Evolutionary conservation across 2,329 filamentous ascomycete genomes (phyloP).

Genomic region (Talaromyces sp.): DNA sequence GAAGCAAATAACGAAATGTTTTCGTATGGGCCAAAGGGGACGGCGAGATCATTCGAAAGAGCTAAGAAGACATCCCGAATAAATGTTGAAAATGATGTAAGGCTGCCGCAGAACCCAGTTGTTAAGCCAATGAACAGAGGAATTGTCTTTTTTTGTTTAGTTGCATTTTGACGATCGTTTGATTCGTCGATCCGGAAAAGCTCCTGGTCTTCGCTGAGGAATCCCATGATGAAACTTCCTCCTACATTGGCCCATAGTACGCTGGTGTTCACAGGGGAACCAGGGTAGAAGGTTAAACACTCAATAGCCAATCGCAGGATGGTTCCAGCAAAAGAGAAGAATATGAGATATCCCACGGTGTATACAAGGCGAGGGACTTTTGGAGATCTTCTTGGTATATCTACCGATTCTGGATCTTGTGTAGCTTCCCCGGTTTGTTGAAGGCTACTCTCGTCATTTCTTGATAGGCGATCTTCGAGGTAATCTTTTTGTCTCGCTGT

Average conservation of each 20-base stretch:
- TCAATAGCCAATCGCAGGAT: constrained; percentile 70
- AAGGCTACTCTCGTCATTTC: not conserved
- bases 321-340: constrained; percentile 81
- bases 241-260: constrained; percentile 83
- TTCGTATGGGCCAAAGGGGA: constrained; percentile 47
- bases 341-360: constrained; percentile 73
- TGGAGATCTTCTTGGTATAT: too few relatives aligned
- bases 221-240: constrained; percentile 78
- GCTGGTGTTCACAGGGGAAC: constrained; percentile 70
- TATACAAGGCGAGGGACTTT: constrained; percentile 41
- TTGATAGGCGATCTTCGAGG: not conserved
- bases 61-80: constrained; percentile 77
- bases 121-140: constrained; percentile 71
- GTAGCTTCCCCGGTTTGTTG: not conserved
- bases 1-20: constrained; percentile 37
- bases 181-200: constrained; percentile 65
- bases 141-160: constrained; percentile 69
- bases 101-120: constrained; percentile 83
- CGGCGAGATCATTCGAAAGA: constrained; percentile 15
- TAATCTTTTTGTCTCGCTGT: not conserved
- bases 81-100: constrained; percentile 84
- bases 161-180: not conserved
- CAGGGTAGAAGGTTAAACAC: constrained; percentile 72
- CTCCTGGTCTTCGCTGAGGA: constrained; percentile 72
- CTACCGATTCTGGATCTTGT: not conserved